A percentile compares a stretch with the other conserved stretches of the same genome.
Conservation (phyloP, 2,329 filamentous ascomycete species). For the Pseudofabraea citricarpa region DNA sequence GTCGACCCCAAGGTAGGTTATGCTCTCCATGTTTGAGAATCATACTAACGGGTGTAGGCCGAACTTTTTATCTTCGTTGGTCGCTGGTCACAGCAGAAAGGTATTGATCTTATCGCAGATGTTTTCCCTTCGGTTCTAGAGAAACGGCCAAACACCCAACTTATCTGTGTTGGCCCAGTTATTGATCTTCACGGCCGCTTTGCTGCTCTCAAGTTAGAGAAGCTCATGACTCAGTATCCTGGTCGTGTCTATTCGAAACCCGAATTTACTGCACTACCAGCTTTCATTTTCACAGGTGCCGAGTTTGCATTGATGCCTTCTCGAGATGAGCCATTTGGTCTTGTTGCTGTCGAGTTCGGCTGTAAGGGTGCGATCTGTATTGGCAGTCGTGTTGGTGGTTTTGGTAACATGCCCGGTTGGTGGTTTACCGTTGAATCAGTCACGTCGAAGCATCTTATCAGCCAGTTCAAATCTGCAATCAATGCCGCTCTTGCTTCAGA, state of each 20-base stretch:
- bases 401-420: slow-evolving; percentile 65
- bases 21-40: too few species aligned
- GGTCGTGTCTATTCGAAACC: slow-evolving; percentile 61
- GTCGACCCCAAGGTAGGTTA: slow-evolving; percentile 41
- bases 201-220: slow-evolving; percentile 57
- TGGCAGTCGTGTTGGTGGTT: slow-evolving; percentile 58
- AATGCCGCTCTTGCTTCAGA: slow-evolving; percentile 54
- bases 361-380: slow-evolving; percentile 63
- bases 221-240: slow-evolving; percentile 60
- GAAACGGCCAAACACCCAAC: slow-evolving; percentile 51
- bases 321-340: slow-evolving; percentile 62
- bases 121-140: slow-evolving; percentile 61
- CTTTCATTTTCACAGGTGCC: slow-evolving; percentile 62
- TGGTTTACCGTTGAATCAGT: slow-evolving; percentile 65
- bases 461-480: slow-evolving; percentile 60
- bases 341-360: slow-evolving; percentile 65
- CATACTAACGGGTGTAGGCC: slow-evolving; percentile 29
- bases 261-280: slow-evolving; percentile 61
- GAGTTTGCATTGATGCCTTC: slow-evolving; percentile 65
- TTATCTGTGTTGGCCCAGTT: slow-evolving; percentile 59
- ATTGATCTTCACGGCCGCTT: slow-evolving; percentile 66
- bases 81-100: slow-evolving; percentile 65
- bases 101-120: slow-evolving; percentile 62
- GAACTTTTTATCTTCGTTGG: slow-evolving; percentile 65
- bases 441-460: slow-evolving; percentile 55